Conservation (phyloP, 257 asterid genomes). For the Penstemon eatonii region DNA sequence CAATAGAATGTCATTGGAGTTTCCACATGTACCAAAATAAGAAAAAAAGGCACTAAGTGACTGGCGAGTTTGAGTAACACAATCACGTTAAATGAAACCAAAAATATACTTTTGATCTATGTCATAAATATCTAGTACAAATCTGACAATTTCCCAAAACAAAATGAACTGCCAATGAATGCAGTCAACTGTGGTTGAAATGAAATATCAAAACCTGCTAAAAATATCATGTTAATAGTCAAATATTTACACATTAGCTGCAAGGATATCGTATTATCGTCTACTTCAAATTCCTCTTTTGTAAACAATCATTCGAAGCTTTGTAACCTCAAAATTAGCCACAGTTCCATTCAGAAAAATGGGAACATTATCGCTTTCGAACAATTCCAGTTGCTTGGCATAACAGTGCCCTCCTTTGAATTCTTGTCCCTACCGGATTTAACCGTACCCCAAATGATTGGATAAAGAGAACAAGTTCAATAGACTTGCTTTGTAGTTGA, state of each 20-base stretch:
- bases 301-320: not conserved
- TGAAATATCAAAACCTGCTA: constrained; percentile 11
- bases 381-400: not conserved
- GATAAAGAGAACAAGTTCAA: not conserved
- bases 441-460: not conserved
- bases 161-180: not conserved
- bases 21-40: too few species aligned
- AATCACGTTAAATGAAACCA: too few species aligned
- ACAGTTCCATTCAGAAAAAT: not conserved
- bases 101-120: too few species aligned
- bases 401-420: too few species aligned
- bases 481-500: not conserved
- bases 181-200: constrained; percentile 4
- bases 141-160: not conserved
- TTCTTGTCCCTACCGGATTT: not conserved
- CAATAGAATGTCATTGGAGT: too few species aligned
- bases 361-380: not conserved
- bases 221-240: constrained; percentile 24
- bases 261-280: constrained; percentile 8
- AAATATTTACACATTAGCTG: constrained; percentile 29
- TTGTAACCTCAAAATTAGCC: not conserved
- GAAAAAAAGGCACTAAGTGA: too few species aligned
- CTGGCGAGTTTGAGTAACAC: too few species aligned
- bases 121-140: too few species aligned
- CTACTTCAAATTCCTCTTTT: not conserved